Conservation (phyloP, 148 eudicot species). For the Tetragonia tetragonoides region DNA sequence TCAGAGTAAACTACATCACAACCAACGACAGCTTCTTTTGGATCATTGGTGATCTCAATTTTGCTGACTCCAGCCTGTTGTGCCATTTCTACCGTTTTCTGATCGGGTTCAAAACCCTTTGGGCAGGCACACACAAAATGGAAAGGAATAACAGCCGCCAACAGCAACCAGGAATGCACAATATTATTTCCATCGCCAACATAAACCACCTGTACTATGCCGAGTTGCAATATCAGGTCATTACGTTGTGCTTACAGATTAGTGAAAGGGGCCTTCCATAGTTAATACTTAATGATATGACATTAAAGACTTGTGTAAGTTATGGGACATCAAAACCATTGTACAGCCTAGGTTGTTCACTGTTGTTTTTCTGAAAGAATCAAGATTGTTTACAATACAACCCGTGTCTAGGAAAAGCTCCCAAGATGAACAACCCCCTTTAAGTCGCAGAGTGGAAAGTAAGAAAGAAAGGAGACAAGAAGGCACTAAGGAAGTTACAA, state of each 20-base stretch:
- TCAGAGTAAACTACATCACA: conserved; percentile 97
- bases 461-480: background rate
- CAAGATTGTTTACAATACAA: too few species aligned
- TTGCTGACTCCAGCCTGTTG: conserved; percentile 75
- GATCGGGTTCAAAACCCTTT: conserved; percentile 90
- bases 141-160: conserved; percentile 82
- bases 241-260: background rate
- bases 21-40: conserved; percentile 91
- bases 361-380: too few species aligned
- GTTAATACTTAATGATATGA: background rate
- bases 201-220: conserved; percentile 71
- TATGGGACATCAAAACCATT: background rate
- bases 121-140: conserved; percentile 98
- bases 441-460: background rate
- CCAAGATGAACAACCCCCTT: background rate
- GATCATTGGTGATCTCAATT: conserved; percentile 83
- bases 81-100: conserved; percentile 66
- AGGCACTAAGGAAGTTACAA: background rate
- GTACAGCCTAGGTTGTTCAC: background rate
- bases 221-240: background rate
- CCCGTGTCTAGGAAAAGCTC: background rate
- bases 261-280: background rate
- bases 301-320: background rate
- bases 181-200: conserved; percentile 99
- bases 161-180: conserved; percentile 79